These are phyloP conservation scores for Rossbeevera mucosa DNA, from an alignment of 768 basidiomycete genomes.

Conservation along the genomic window DNA sequence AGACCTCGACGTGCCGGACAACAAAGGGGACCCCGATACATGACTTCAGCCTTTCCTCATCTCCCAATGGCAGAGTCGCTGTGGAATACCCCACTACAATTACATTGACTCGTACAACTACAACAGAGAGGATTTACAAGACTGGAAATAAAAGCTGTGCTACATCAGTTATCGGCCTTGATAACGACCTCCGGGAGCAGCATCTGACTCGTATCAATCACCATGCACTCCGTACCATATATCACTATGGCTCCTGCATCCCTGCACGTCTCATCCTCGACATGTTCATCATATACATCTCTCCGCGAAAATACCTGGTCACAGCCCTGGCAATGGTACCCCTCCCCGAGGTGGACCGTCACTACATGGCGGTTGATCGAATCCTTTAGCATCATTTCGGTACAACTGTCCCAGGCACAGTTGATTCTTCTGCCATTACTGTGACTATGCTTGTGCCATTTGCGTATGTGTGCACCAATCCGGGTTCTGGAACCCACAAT, in stretches of 20 bases:
- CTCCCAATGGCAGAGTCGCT: too few relatives aligned
- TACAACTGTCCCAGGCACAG: constrained; percentile 1
- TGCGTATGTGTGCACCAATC: not conserved
- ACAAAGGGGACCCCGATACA: too few relatives aligned
- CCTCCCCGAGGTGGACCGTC: constrained; percentile 1
- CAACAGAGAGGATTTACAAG: not conserved
- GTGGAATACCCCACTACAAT: too few relatives aligned
- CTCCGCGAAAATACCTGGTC: not conserved
- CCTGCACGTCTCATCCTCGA: not conserved
- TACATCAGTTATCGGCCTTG: not conserved
- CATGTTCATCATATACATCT: constrained; percentile 4
- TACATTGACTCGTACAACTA: too few relatives aligned
- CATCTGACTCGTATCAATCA: not conserved
- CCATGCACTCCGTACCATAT: not conserved
- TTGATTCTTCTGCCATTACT: too few relatives aligned
- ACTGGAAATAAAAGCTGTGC: not conserved
- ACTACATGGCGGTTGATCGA: constrained; percentile 2
- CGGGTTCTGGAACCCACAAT: not conserved
- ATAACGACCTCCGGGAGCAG: not conserved
- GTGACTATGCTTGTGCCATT: not conserved
- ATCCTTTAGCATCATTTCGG: not conserved
- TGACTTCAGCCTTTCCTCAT: too few relatives aligned
- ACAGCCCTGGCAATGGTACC: constrained; percentile 1
- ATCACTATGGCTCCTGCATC: not conserved
- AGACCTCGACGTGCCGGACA: too few relatives aligned